Evolutionary conservation across 805 yeast genomes (phyloP).

Genomic region (Ogataea paraovalis): DNA sequence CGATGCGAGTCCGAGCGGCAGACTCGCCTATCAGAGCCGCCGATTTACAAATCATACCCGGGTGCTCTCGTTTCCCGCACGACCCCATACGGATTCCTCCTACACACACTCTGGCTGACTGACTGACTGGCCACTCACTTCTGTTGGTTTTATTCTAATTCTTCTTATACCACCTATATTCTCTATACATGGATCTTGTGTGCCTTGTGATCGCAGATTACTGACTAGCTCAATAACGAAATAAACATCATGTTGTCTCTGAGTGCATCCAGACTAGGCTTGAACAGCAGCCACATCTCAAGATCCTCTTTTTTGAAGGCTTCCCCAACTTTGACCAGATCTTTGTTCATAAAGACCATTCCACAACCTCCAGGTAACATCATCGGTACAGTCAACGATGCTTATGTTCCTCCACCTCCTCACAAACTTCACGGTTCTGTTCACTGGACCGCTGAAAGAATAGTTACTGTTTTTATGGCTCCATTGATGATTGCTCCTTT

Average conservation of each 20-base stretch:
- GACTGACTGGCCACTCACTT: too few species aligned
- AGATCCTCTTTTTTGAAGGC: slow-evolving; percentile 1
- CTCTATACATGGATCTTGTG: not conserved
- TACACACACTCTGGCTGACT: not conserved
- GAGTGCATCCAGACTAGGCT: slow-evolving; percentile 18
- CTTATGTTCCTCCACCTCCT: slow-evolving; percentile 57
- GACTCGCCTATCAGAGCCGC: slow-evolving; percentile 1
- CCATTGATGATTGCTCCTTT: slow-evolving; percentile 65
- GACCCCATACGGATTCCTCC: not conserved
- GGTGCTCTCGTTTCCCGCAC: not conserved
- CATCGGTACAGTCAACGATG: slow-evolving; percentile 70
- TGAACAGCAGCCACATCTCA: slow-evolving; percentile 9
- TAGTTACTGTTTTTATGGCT: slow-evolving; percentile 54
- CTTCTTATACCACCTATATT: not conserved
- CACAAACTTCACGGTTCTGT: slow-evolving; percentile 59
- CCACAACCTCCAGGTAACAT: slow-evolving; percentile 71
- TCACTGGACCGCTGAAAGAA: slow-evolving; percentile 72
- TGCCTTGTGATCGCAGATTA: not conserved
- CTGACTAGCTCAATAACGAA: too few species aligned
- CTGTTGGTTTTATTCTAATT: too few species aligned
- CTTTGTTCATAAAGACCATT: slow-evolving; percentile 26
- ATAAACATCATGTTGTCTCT: slow-evolving; percentile 14
- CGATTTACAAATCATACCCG: slow-evolving; percentile 4
- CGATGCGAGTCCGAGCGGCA: not conserved
- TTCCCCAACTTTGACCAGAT: slow-evolving; percentile 8